Evolutionary conservation across 345 rosid genomes (phyloP).

Genomic region (Corchorus olitorius): DNA sequence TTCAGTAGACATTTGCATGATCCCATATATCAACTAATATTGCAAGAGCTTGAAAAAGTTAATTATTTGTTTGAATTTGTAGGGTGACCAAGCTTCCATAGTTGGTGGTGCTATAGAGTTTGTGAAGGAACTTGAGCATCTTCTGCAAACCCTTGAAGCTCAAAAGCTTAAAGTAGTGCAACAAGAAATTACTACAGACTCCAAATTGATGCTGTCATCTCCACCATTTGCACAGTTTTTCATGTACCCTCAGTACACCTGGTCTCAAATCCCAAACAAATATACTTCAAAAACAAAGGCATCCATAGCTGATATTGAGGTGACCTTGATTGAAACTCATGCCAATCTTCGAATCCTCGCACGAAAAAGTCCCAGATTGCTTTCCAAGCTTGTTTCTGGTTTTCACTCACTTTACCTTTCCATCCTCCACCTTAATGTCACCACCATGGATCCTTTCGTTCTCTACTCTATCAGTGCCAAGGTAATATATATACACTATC

Average conservation of each 20-base stretch:
- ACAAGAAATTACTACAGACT: slow-evolving; percentile 15
- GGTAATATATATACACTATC: slow-evolving; percentile 44
- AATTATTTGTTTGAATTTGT: slow-evolving; percentile 5
- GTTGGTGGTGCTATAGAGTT: slow-evolving; percentile 92
- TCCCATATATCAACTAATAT: not conserved
- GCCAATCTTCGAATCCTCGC: slow-evolving; percentile 81
- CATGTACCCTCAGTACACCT: slow-evolving; percentile 51
- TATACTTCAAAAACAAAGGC: slow-evolving; percentile 46
- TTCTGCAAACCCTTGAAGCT: slow-evolving; percentile 67
- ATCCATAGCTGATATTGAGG: slow-evolving; percentile 76
- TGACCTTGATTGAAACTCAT: slow-evolving; percentile 78
- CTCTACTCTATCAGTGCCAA: slow-evolving; percentile 81
- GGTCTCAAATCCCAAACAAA: slow-evolving; percentile 55
- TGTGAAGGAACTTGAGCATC: slow-evolving; percentile 84
- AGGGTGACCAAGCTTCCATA: slow-evolving; percentile 96
- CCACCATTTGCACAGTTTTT: slow-evolving; percentile 56
- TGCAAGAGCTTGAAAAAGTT: not conserved
- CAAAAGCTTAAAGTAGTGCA: slow-evolving; percentile 45
- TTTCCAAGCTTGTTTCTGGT: slow-evolving; percentile 61
- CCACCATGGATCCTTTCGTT: slow-evolving; percentile 52
- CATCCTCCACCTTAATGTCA: slow-evolving; percentile 75
- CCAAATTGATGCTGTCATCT: slow-evolving; percentile 15
- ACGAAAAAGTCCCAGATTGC: slow-evolving; percentile 50
- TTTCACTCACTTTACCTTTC: slow-evolving; percentile 67
- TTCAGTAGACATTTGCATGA: not conserved